phyloP scores from a whole-genome alignment of 2,329 filamentous ascomycete genomes.

The Epicoccum sorghinum region DNA sequence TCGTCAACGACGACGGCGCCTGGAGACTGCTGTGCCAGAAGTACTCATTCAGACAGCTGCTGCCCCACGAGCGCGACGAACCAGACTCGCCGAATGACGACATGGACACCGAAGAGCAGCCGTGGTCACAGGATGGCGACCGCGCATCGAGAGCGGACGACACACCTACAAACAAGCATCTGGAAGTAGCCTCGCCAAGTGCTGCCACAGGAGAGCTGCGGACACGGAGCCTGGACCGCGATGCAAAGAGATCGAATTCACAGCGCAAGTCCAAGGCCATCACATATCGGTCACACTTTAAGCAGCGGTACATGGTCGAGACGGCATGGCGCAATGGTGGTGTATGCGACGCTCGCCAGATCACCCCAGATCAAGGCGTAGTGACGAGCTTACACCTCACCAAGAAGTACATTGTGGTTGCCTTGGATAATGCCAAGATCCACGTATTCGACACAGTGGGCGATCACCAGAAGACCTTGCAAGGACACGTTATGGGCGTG shows the following conservation, averaged over 20 bases:
- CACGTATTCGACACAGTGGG: conserved; percentile 96
- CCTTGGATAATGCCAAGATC: conserved; percentile 96
- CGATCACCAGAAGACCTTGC: conserved; percentile 82
- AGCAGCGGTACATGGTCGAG: conserved; percentile 95
- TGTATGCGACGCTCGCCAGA: conserved; percentile 80
- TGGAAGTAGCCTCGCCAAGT: conserved; percentile 47
- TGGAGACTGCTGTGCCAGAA: conserved; percentile 98
- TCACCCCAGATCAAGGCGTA: conserved; percentile 94
- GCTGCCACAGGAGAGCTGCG: conserved; percentile 55
- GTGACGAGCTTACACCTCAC: conserved; percentile 96
- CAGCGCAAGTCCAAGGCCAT: conserved; percentile 66
- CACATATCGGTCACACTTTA: conserved; percentile 96
- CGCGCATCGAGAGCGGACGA: conserved; percentile 39
- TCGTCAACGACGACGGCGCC: conserved; percentile 94
- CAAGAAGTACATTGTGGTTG: conserved; percentile 94
- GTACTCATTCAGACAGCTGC: conserved; percentile 77
- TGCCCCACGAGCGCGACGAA: conserved; percentile 51
- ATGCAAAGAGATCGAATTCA: conserved; percentile 43
- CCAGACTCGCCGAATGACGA: conserved; percentile 36
- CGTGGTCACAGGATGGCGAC: conserved; percentile 35
- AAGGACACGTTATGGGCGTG: conserved; percentile 98
- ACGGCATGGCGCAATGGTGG: conserved; percentile 95
- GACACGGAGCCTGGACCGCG: conserved; percentile 64
- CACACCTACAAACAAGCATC: conserved; percentile 29
- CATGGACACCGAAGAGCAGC: conserved; percentile 29